These are phyloP conservation scores for Penicillium angulare DNA, from an alignment of 495 filamentous ascomycete genomes.

Conservation along the genomic window DNA sequence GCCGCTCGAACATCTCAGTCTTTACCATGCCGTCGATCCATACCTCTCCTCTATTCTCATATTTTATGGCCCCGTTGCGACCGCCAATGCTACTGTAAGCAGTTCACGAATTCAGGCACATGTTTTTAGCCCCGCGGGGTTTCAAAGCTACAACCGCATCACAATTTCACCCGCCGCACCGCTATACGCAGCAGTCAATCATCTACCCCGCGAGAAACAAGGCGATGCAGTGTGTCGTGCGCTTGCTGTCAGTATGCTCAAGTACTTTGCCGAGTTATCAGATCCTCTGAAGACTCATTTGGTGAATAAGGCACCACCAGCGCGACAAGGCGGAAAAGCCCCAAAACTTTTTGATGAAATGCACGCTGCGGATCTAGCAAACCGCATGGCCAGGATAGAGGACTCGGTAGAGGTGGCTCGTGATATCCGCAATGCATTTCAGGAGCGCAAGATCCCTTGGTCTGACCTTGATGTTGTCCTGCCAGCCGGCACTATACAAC, in stretches of 20 bases:
- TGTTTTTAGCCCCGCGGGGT: slow-evolving; percentile 83
- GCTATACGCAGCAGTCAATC: slow-evolving; percentile 86
- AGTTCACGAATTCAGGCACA: slow-evolving; percentile 91
- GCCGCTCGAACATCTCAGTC: slow-evolving; percentile 71
- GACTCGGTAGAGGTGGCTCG: slow-evolving; percentile 68
- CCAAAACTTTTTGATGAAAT: slow-evolving; percentile 80
- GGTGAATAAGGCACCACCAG: slow-evolving; percentile 32
- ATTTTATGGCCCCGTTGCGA: slow-evolving; percentile 82
- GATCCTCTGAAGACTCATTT: slow-evolving; percentile 65
- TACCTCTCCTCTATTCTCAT: slow-evolving; percentile 73
- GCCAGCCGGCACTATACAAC: slow-evolving; percentile 68
- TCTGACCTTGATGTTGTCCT: slow-evolving; percentile 86
- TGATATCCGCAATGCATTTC: slow-evolving; percentile 68
- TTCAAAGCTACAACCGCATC: slow-evolving; percentile 82
- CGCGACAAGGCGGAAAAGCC: slow-evolving; percentile 36
- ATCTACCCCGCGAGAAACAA: slow-evolving; percentile 90
- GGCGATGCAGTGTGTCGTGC: slow-evolving; percentile 87
- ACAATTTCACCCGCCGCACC: slow-evolving; percentile 92
- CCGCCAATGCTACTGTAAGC: slow-evolving; percentile 78
- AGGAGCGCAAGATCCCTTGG: slow-evolving; percentile 75
- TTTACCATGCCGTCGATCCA: slow-evolving; percentile 79
- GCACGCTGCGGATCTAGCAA: slow-evolving; percentile 88
- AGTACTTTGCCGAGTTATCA: slow-evolving; percentile 88
- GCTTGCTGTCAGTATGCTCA: slow-evolving; percentile 85
- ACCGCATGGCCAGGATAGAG: slow-evolving; percentile 75